Evolutionary conservation across 1,284 basidiomycete species (phyloP).

Genomic region (Malassezia obtusa): DNA sequence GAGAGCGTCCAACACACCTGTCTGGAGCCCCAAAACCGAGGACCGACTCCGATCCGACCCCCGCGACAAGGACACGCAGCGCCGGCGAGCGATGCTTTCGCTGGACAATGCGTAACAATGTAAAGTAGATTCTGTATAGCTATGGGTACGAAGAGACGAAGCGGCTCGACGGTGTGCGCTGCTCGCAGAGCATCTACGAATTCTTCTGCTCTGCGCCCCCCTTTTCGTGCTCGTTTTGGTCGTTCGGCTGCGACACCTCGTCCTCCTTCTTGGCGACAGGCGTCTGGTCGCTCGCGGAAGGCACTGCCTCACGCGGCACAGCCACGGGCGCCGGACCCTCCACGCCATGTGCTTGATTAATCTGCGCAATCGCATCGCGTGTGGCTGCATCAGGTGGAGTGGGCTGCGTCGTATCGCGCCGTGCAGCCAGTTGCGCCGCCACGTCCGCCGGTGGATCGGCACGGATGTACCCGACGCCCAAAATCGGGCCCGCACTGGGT

Average conservation of each 20-base stretch:
- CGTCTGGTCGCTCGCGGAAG: not conserved
- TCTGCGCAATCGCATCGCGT: not conserved
- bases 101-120: slow-evolving; percentile 2
- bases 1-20: not conserved
- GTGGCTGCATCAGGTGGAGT: not conserved
- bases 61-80: not conserved
- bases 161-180: too few relatives aligned
- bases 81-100: slow-evolving; percentile 14
- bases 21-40: slow-evolving; percentile 11
- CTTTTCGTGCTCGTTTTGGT: too few relatives aligned
- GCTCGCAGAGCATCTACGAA: too few relatives aligned
- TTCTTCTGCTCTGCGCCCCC: too few relatives aligned
- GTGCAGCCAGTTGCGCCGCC: slow-evolving; percentile 1
- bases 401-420: not conserved
- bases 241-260: too few relatives aligned
- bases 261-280: too few relatives aligned
- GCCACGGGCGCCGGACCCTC: not conserved
- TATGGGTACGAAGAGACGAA: too few relatives aligned
- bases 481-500: slow-evolving; percentile 25
- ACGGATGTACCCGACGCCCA: slow-evolving; percentile 32
- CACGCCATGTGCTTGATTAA: not conserved
- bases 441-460: slow-evolving; percentile 18
- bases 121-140: too few relatives aligned
- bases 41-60: slow-evolving; percentile 1
- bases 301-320: not conserved